Evolutionary conservation across 495 filamentous ascomycete species (phyloP), one percentile per base, ranked within the genome.

Genomic region (Podospora didyma): DNA sequence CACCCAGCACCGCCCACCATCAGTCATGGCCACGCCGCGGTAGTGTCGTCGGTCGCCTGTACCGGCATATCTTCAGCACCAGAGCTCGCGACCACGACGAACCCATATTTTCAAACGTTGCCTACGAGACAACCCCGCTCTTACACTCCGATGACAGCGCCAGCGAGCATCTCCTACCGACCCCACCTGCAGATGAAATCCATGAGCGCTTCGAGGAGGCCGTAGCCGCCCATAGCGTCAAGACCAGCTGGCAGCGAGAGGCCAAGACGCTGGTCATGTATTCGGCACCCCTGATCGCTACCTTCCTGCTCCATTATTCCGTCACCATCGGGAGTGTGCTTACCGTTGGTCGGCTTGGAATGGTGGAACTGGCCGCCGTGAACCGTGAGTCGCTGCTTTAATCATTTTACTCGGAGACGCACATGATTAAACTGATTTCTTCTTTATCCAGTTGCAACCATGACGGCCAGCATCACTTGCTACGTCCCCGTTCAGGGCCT

Each of bases 181-280:
- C 61, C 1, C 61, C 61, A 7, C 54, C 57, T 4, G 23, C 55
- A 12, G 45, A 62, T 1, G 62, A 62, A 31, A 51, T 67, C 7
- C 39, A 62, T 53, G 66, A 60, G 48, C 52, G 48, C 71, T 96
- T 89, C 89, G 87, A 90, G 54, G 84, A 88, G 41, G 89, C 89
- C 1, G 89, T 93, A n/a, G 75, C 79, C 0, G 78, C 82, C 3
- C 87, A 89, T 4, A 74, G 76, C 56, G 88, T 95, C 56, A 83
- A 87, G 50, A 96, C 91, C 2, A 90, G 88, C 0, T 95, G 90
- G 88, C 83, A 84, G 62, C 82, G 89, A 54, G 91, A 96, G 75
- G 79, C 84, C 1, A 85, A 87, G 66, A 87, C 89, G 0, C 65
- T 80, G 23, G 66, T 67, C 2, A 73, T 69, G 60, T 87, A 86